Conservation (phyloP, 2,329 filamentous ascomycete genomes). For the Graphilbum sp. region DNA sequence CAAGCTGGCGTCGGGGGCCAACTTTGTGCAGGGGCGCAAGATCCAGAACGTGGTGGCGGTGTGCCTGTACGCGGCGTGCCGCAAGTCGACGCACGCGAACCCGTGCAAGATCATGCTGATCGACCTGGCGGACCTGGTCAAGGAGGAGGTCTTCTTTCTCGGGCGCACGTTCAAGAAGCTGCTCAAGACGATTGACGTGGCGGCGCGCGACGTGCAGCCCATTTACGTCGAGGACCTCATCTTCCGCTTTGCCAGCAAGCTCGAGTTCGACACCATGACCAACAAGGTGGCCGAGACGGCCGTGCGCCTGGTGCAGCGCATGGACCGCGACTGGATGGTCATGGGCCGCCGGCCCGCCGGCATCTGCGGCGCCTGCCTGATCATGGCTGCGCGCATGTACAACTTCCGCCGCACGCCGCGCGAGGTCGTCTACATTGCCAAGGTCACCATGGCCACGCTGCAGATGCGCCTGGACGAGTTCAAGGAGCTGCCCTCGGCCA, state of each 20-base stretch:
- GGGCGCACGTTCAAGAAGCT: conserved; percentile 79
- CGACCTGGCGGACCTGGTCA: conserved; percentile 71
- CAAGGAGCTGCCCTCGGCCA: conserved; percentile 67
- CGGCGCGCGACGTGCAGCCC: conserved; percentile 36
- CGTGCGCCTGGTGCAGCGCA: conserved; percentile 71
- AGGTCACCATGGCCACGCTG: conserved; percentile 87
- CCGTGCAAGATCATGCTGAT: conserved; percentile 85
- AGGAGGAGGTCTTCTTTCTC: conserved; percentile 82
- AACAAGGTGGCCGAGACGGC: conserved; percentile 80
- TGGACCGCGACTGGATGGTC: conserved; percentile 96
- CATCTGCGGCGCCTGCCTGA: conserved; percentile 82
- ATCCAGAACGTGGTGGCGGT: conserved; percentile 78
- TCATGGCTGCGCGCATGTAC: conserved; percentile 94
- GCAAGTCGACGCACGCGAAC: conserved; percentile 39
- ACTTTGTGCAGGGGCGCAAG: conserved; percentile 74
- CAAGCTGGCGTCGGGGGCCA: conserved; percentile 56
- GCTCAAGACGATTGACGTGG: conserved; percentile 50
- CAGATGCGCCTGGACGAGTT: conserved; percentile 87
- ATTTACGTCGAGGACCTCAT: conserved; percentile 84
- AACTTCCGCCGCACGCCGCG: conserved; percentile 86
- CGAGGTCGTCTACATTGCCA: conserved; percentile 96
- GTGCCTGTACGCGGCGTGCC: conserved; percentile 77
- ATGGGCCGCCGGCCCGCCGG: conserved; percentile 86
- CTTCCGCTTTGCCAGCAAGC: conserved; percentile 73
- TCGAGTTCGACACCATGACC: conserved; percentile 74